Evolutionary conservation across 2,329 filamentous ascomycete genomes (phyloP), one percentile per base, ranked within the genome.

Genomic region (Akanthomyces muscarius): DNA sequence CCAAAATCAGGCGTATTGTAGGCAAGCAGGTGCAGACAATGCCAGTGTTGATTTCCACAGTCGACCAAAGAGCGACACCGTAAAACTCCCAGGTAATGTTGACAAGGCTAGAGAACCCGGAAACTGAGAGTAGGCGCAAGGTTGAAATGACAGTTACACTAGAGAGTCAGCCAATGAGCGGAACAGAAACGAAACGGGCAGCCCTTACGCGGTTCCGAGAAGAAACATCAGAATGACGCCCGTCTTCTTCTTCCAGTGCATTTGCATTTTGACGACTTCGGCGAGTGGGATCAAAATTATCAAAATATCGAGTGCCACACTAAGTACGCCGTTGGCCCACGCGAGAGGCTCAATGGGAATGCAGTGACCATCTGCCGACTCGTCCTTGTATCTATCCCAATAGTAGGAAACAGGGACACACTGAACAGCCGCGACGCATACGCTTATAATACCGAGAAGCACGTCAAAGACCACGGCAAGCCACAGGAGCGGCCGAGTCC

Each of bases 341-440:
- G 71, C 76, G 21, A 81, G 71, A 1, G 73, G 69, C 64, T 80
- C 81, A 59, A 78, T 70, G 58, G 80, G 73, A 23, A 80, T 71
- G 65, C 82, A 85, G 4, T 62, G 68, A 0, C 81, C 81, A 2
- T 68, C 42, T 36, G 75, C 72, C 64, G 77, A 69, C 3, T 75
- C 77, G 45, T 79, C 76, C 81, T 81, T 25, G 45, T 48, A 84
- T 28, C 69, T 69, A 0, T 71, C 75, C 82, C 82, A 85, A 66
- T 78, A 79, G 61, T 74, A 77, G 16, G 68, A 69, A 23, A 83
- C 71, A 0, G 81, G 81, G 28, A 64, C 69, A 70, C 81, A 83
- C 63, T 81, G 76, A 53, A 82, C 79, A n/a, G 81, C 68, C 10
- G 71, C 75, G 4, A 75, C 69, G 3, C 80, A 51, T 36, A 75